phyloP scores from a whole-genome alignment of 306 rosid species.

The Vachellia pachyceras region DNA sequence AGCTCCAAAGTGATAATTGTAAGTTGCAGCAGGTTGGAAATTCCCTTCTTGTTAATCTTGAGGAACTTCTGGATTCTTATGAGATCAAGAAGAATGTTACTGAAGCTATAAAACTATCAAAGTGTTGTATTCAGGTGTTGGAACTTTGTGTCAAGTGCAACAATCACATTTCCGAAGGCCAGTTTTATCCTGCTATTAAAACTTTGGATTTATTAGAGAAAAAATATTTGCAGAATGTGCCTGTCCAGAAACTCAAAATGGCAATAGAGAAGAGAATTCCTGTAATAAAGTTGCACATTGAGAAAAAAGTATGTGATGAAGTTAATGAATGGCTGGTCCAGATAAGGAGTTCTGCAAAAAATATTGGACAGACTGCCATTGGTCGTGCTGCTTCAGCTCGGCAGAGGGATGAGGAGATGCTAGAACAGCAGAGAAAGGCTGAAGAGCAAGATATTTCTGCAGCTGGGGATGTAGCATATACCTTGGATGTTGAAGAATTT shows the following conservation, averaged over 20 bases:
- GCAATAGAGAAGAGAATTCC: slow-evolving; percentile 78
- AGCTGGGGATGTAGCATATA: slow-evolving; percentile 53
- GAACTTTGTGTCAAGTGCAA: slow-evolving; percentile 94
- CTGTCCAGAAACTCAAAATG: slow-evolving; percentile 68
- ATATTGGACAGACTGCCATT: slow-evolving; percentile 83
- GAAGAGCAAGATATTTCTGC: slow-evolving; percentile 58
- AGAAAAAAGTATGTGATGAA: slow-evolving; percentile 71
- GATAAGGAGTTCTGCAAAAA: slow-evolving; percentile 77
- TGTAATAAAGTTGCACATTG: slow-evolving; percentile 68
- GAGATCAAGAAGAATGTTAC: slow-evolving; percentile 76
- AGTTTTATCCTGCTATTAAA: slow-evolving; percentile 79
- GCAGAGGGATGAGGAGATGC: slow-evolving; percentile 82
- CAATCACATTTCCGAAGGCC: slow-evolving; percentile 71
- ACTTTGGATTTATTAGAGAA: slow-evolving; percentile 77
- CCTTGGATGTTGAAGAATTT: slow-evolving; percentile 72
- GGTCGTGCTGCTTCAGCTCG: slow-evolving; percentile 72
- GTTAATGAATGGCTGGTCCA: slow-evolving; percentile 94
- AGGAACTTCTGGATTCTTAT: slow-evolving; percentile 88
- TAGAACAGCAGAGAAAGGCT: slow-evolving; percentile 74
- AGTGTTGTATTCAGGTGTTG: slow-evolving; percentile 71
- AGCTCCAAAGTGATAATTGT: slow-evolving; percentile 80
- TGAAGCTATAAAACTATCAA: slow-evolving; percentile 80
- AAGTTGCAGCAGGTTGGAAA: slow-evolving; percentile 91
- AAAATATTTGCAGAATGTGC: slow-evolving; percentile 59
- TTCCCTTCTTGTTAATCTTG: slow-evolving; percentile 71